A percentile compares a stretch with the other conserved stretches of the same genome.
These are phyloP conservation scores for Debaryomyces sp. DNA, from an alignment of 1,139 yeast genomes.

Conservation along the genomic window DNA sequence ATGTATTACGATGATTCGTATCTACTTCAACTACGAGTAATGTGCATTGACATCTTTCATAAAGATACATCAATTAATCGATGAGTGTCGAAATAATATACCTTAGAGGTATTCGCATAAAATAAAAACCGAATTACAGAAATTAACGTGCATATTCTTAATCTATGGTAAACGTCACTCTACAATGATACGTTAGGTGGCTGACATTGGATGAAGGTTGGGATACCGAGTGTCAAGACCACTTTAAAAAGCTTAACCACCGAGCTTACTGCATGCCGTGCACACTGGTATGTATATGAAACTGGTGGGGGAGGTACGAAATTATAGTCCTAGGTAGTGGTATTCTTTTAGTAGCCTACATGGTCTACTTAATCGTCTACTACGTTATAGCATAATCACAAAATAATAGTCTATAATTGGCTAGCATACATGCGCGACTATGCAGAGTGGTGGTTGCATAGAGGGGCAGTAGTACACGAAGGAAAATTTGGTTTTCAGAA, in stretches of 20 bases:
- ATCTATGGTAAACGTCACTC: not conserved
- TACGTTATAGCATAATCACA: not conserved
- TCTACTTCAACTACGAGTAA: not conserved
- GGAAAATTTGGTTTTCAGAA: conserved; percentile 15
- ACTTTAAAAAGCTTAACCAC: not conserved
- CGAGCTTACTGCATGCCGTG: not conserved
- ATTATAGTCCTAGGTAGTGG: not conserved
- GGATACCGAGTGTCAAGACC: not conserved
- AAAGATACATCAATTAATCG: not conserved
- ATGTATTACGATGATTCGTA: not conserved
- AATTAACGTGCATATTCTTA: not conserved
- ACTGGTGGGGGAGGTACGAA: not conserved
- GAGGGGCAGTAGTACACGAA: not conserved
- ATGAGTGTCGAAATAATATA: not conserved
- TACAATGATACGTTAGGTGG: not conserved
- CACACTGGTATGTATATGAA: no score
- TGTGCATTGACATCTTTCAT: not conserved
- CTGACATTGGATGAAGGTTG: not conserved
- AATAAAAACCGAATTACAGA: not conserved
- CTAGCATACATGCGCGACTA: not conserved
- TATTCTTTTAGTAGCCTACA: not conserved
- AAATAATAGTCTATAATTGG: not conserved
- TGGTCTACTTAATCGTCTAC: not conserved
- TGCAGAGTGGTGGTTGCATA: not conserved
- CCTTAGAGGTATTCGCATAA: not conserved